Conservation (phyloP, 2,329 filamentous ascomycete genomes). For the Hypoxylon rubiginosum region DNA sequence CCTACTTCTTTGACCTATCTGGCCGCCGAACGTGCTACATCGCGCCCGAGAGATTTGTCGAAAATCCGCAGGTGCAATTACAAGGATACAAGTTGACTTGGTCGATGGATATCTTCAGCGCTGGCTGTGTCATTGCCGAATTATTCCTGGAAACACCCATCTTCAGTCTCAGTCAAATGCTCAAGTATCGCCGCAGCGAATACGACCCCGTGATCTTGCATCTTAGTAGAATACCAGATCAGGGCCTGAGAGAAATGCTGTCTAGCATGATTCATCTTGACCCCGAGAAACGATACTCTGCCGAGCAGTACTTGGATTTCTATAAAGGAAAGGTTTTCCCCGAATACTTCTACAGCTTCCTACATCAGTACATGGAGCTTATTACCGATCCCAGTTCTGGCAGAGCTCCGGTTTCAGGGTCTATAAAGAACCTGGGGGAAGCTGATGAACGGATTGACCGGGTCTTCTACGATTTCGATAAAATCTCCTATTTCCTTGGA, state of each 20-base stretch:
- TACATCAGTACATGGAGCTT: slow-evolving; percentile 97
- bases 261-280: slow-evolving; percentile 96
- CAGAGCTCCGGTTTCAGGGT: slow-evolving; percentile 76
- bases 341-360: slow-evolving; percentile 95
- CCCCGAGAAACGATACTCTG: slow-evolving; percentile 90
- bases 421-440: slow-evolving; percentile 81
- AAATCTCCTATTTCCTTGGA: slow-evolving; percentile 94
- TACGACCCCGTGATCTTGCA: slow-evolving; percentile 89
- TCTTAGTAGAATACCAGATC: slow-evolving; percentile 87
- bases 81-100: slow-evolving; percentile 75
- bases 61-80: slow-evolving; percentile 63
- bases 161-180: slow-evolving; percentile 97
- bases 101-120: slow-evolving; percentile 99
- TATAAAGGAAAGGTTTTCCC: slow-evolving; percentile 95
- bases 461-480: slow-evolving; percentile 95
- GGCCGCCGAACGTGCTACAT: slow-evolving; percentile 93
- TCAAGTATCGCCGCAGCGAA: slow-evolving; percentile 92
- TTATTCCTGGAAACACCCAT: slow-evolving; percentile 95
- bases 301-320: slow-evolving; percentile 92
- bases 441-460: slow-evolving; percentile 94
- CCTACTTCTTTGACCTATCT: slow-evolving; percentile 96
- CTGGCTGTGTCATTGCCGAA: slow-evolving; percentile 96
- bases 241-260: slow-evolving; percentile 88
- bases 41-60: slow-evolving; percentile 91
- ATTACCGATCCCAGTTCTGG: slow-evolving; percentile 92